These are phyloP conservation scores for Capsicum baccatum DNA, from an alignment of 257 asterid genomes.

Conservation along the genomic window DNA sequence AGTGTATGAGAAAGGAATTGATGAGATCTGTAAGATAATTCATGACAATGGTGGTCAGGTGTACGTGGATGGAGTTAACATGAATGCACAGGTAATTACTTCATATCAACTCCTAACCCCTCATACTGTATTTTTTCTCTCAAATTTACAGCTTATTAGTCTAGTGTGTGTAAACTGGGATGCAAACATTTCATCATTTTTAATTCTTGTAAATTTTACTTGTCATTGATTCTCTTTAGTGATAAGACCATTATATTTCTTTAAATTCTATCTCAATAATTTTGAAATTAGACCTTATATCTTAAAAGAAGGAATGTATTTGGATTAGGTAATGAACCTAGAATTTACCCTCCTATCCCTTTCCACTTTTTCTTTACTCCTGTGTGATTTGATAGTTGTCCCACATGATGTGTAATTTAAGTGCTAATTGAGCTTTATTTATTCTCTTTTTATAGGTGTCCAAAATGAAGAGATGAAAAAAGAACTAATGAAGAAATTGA, in stretches of 20 bases:
- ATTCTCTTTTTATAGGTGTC: too few species aligned
- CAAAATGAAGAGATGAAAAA: too few species aligned
- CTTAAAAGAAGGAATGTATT: neutral
- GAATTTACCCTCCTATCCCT: constrained; percentile 6
- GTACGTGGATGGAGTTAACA: constrained; percentile 99
- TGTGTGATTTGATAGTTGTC: neutral
- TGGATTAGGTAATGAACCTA: constrained; percentile 7
- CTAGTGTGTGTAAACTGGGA: too few species aligned
- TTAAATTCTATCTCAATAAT: neutral
- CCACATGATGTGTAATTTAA: too few species aligned
- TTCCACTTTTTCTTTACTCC: constrained; percentile 12
- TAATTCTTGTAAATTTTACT: too few species aligned
- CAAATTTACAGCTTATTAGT: too few species aligned
- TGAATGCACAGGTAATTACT: constrained; percentile 91
- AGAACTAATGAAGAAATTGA: too few species aligned
- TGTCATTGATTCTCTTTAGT: neutral
- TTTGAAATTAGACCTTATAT: neutral
- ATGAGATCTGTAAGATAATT: constrained; percentile 92
- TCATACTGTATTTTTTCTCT: too few species aligned
- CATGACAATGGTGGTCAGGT: constrained; percentile 99
- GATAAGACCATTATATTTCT: neutral
- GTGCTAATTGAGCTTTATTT: too few species aligned
- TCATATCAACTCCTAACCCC: too few species aligned
- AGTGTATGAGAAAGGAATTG: constrained; percentile 97
- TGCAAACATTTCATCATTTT: too few species aligned